Conservation (phyloP, 2,329 filamentous ascomycete genomes). For the Zymoseptoria passerinii region DNA sequence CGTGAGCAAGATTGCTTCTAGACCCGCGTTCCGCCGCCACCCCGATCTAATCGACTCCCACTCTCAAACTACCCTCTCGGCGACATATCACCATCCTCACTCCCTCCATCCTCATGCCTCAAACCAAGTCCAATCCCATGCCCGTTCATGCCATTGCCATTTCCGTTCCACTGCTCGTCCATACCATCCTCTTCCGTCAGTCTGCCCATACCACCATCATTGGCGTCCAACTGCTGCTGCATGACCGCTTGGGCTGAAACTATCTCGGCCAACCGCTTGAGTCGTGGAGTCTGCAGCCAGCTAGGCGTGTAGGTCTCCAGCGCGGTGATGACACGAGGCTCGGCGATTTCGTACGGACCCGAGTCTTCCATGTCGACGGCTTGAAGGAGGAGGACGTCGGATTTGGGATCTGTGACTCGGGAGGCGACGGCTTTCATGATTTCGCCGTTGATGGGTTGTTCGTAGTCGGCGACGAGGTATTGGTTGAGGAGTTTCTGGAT, state of each 20-base stretch:
- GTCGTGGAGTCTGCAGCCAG: slow-evolving; percentile 90
- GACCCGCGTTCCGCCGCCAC: not conserved
- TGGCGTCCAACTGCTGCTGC: slow-evolving; percentile 45
- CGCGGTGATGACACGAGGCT: slow-evolving; percentile 89
- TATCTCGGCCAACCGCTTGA: slow-evolving; percentile 96
- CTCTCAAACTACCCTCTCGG: not conserved
- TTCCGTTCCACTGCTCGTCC: slow-evolving; percentile 14
- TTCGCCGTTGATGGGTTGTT: slow-evolving; percentile 98
- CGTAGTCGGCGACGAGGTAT: slow-evolving; percentile 96
- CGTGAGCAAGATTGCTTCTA: not conserved
- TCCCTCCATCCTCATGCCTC: slow-evolving; percentile 1
- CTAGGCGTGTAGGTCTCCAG: slow-evolving; percentile 97
- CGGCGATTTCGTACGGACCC: slow-evolving; percentile 95
- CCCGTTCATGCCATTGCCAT: slow-evolving; percentile 7
- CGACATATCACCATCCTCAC: slow-evolving; percentile 4
- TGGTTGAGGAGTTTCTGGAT: slow-evolving; percentile 99
- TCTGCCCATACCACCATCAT: slow-evolving; percentile 19
- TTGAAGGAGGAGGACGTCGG: slow-evolving; percentile 83
- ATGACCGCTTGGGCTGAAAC: slow-evolving; percentile 93
- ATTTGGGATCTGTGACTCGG: slow-evolving; percentile 86
- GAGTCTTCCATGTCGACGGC: slow-evolving; percentile 99
- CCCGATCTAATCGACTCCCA: not conserved
- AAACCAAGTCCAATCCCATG: slow-evolving; percentile 2
- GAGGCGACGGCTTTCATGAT: slow-evolving; percentile 99
- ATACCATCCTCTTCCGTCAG: slow-evolving; percentile 19